Evolutionary conservation across 192 early-diverging fungal genomes (phyloP), one percentile per base, ranked within the genome.

Genomic region (Umbelopsis ramanniana): DNA sequence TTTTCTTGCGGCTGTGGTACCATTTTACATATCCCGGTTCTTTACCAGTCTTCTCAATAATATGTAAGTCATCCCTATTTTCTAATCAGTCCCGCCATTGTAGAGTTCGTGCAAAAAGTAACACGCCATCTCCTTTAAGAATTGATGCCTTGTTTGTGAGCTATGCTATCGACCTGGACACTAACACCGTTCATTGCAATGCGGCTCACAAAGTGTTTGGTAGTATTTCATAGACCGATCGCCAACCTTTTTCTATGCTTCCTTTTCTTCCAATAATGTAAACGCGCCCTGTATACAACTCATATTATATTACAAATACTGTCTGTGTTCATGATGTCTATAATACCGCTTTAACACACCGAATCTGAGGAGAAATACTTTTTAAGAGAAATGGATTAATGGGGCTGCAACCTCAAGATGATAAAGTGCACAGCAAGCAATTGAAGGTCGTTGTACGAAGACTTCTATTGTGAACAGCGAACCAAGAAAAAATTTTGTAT

Each of bases 111-210:
- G 23, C 40, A 24, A 35, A 21, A 11, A 24, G 24, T 45, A 48
- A 22, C 11, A 21, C 29, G 7, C 22, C n/a, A 69, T 10, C 19
- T 43, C 24, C 12, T 55, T 67, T 3, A 79, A 94, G 92, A 24
- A 80, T 93, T 17, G 92, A 94, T 76, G 88, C 93, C 0, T 87
- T 86, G 2, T 93, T 93, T 74, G 72, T 94, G n/a, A 92, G 92
- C 72, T 94, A 92, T 75, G 84, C 92, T 19, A 83, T 94, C 48
- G 93, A 94, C 77, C 71, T 94, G n/a, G 92, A 94, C 70, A 80
- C 76, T 8, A 88, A 86, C 54, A 84, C 71, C 4, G 82, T 82
- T 17, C 79, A 86, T 73, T 78, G 72, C 23, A 78, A 85, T 45
- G 73, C 72, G 35, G 88, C 84, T 29, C 88, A 89, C 54, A 74